Base-by-base conservation (phyloP, 1,284 basidiomycete species). In the Cutaneotrichosporon sp. region DNA sequence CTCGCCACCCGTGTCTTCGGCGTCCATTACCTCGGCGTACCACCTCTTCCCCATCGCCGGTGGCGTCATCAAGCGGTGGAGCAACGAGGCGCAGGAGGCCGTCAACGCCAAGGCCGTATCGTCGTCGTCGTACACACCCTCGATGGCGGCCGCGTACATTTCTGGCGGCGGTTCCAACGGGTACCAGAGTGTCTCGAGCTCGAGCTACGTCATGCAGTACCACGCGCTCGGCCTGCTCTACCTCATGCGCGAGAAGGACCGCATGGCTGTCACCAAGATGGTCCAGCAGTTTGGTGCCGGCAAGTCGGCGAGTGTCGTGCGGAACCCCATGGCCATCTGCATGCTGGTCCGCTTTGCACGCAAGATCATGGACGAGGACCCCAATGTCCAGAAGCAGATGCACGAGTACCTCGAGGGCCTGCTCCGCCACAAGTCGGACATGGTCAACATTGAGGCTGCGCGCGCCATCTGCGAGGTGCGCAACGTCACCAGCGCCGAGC, bases 251-350 rank as follows among this genome's bases (percentile, higher is more conserved):
- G 92, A 97, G 78, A 92, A 97, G 78, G 97, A 99, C 82, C 85
- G 97, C 70, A 99, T 99, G 94, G 97, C 97, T 2, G 88, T 99
- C 60, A 97, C 93, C 52, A 99, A 99, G 84, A 95, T 99, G 90
- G 94, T 99, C 58, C 97, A 99, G 81, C 96, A 98, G 79, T 86
- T 94, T 42, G 92, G 92, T 49, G 92, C 92, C 0, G 77, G 77
- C 49, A 83, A 82, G 67, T 93, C 92, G 78, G 89, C 90, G 58
- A 89, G 88, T 18, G 88, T 89, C 22, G 81, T 99, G 68, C 92
- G 95, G 83, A 99, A 94, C 77, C 89, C 97, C 4, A 94, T 96
- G 90, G 95, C 97, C n/a, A 84, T 99, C 58, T 99, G 95, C 81
- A 98, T 99, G 96, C 86, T 99, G 69, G 94, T 99, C 79, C 88